Conservation (phyloP, 805 yeast genomes). For the Saturnispora kantuleensis region DNA sequence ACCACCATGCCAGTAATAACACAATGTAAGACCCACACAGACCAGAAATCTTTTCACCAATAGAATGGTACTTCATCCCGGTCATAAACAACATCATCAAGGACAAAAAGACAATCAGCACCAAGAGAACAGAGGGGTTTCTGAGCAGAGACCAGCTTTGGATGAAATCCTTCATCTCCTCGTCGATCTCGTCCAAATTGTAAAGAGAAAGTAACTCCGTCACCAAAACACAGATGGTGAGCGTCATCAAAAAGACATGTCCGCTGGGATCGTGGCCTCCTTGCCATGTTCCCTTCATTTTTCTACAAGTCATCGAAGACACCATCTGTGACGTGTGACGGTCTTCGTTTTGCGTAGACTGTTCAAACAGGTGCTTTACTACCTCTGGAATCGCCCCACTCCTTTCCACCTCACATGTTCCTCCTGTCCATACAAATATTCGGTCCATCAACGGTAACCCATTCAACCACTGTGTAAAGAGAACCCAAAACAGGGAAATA, state of each 20-base stretch:
- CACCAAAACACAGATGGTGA: constrained; percentile 53
- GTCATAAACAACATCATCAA: constrained; percentile 85
- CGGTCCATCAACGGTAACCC: constrained; percentile 87
- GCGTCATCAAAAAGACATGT: constrained; percentile 71
- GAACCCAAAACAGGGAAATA: constrained; percentile 71
- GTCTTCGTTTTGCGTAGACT: not conserved
- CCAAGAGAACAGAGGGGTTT: constrained; percentile 20
- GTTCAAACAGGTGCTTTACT: not conserved
- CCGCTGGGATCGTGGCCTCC: constrained; percentile 98
- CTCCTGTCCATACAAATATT: constrained; percentile 74
- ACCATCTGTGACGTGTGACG: constrained; percentile 15
- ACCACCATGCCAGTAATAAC: constrained; percentile 27
- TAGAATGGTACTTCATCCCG: constrained; percentile 73
- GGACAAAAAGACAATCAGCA: constrained; percentile 44
- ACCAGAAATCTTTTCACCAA: constrained; percentile 67
- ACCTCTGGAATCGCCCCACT: not conserved
- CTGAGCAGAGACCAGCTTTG: constrained; percentile 9
- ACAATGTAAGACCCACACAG: constrained; percentile 45
- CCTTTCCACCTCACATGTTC: constrained; percentile 39
- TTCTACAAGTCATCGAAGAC: constrained; percentile 39
- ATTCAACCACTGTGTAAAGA: constrained; percentile 81
- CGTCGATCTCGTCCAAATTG: constrained; percentile 10
- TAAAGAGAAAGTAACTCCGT: constrained; percentile 40
- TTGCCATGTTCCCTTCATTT: constrained; percentile 54
- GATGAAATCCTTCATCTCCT: constrained; percentile 3